Conservation (phyloP, 805 yeast genomes). For the Candida tallmaniae region DNA sequence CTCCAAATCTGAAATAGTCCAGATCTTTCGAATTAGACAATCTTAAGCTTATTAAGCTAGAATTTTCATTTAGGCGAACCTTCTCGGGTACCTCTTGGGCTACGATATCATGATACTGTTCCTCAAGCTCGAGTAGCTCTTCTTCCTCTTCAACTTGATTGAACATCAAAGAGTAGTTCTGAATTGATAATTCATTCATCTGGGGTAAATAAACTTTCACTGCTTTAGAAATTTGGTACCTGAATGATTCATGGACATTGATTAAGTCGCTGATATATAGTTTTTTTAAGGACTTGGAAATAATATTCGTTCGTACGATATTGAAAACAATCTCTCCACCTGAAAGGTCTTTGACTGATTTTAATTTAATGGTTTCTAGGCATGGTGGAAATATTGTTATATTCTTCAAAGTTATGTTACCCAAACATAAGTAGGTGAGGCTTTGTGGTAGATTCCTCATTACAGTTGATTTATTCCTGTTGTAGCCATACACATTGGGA, state of each 20-base stretch:
- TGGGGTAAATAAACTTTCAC: not conserved
- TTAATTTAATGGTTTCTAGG: slow-evolving; percentile 4
- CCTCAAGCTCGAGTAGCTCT: not conserved
- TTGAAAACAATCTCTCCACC: slow-evolving; percentile 4
- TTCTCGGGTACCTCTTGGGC: no score
- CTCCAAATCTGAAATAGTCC: not conserved
- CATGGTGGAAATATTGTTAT: slow-evolving; percentile 2
- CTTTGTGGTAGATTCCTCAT: slow-evolving; percentile 12
- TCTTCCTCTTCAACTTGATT: not conserved
- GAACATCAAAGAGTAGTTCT: not conserved
- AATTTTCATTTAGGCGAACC: no score
- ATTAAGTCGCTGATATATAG: slow-evolving; percentile 2
- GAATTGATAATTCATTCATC: not conserved
- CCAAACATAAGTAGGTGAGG: slow-evolving; percentile 10
- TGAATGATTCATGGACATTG: not conserved
- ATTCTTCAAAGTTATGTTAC: slow-evolving; percentile 8
- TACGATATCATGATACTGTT: not conserved
- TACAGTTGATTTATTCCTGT: slow-evolving; percentile 8
- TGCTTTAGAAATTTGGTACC: not conserved
- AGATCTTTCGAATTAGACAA: not conserved
- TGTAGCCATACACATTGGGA: slow-evolving; percentile 15
- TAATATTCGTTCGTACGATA: slow-evolving; percentile 1
- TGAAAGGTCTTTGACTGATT: slow-evolving; percentile 7
- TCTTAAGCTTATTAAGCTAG: slow-evolving; percentile 2
- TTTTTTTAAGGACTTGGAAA: slow-evolving; percentile 3